phyloP scores from a whole-genome alignment of 148 eudicot species.

The Pharnaceum exiguum region DNA sequence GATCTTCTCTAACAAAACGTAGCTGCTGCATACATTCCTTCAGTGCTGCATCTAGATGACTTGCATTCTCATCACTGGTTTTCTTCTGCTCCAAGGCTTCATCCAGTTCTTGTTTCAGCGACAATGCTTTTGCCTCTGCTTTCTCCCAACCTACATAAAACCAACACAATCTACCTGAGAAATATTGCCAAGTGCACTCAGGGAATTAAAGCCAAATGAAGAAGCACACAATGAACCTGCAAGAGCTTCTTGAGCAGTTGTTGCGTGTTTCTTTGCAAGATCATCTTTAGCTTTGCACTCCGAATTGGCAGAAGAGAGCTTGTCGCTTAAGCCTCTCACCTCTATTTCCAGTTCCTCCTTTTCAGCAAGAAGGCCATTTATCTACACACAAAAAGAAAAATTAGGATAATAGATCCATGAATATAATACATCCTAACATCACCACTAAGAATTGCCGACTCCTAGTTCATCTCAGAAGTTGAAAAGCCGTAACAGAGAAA shows the following conservation, averaged over 20 bases:
- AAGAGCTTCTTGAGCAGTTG: slow-evolving; percentile 82
- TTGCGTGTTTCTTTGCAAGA: slow-evolving; percentile 51
- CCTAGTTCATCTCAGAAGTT: not conserved
- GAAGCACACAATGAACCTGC: slow-evolving; percentile 40
- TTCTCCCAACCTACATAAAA: slow-evolving; percentile 69
- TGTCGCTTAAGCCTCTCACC: slow-evolving; percentile 40
- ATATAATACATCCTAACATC: not conserved
- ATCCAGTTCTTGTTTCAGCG: slow-evolving; percentile 58
- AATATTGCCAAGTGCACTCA: not conserved
- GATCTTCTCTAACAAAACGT: slow-evolving; percentile 75
- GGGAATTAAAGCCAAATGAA: not conserved
- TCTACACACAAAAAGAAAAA: slow-evolving; percentile 19
- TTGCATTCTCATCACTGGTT: slow-evolving; percentile 54
- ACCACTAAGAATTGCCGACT: not conserved
- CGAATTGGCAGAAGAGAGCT: slow-evolving; percentile 51
- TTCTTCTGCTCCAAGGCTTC: slow-evolving; percentile 45
- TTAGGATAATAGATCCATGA: not conserved
- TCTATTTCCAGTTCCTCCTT: slow-evolving; percentile 64
- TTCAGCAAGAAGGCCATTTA: slow-evolving; percentile 46
- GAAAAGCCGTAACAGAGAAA: too few relatives aligned
- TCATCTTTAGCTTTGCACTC: slow-evolving; percentile 70
- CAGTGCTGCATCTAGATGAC: slow-evolving; percentile 60
- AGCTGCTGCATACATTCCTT: slow-evolving; percentile 92
- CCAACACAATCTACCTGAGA: not conserved
- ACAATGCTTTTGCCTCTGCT: slow-evolving; percentile 59